Conservation (phyloP, 75 land plant species). For the Isoetes taiwanensis region DNA sequence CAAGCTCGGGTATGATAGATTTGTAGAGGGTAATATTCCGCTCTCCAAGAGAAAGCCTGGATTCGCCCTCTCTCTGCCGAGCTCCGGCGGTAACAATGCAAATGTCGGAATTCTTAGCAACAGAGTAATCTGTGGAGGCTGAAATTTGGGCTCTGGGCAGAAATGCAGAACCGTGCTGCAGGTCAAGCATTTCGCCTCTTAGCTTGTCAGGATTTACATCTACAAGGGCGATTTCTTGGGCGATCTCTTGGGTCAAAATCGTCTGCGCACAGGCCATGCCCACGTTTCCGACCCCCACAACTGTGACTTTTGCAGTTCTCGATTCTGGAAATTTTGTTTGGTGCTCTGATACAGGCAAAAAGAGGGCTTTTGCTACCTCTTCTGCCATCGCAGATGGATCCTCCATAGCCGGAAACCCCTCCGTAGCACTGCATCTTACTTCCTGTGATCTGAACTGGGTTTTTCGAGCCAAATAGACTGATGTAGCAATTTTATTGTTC, state of each 20-base stretch:
- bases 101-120: slow-evolving; percentile 58
- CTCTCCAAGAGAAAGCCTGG: slow-evolving; percentile 50
- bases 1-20: slow-evolving; percentile 47
- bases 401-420: no score
- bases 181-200: slow-evolving; percentile 3
- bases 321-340: no score
- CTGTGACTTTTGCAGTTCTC: not conserved
- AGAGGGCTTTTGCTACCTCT: no score
- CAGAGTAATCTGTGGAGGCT: slow-evolving; percentile 50
- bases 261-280: slow-evolving; percentile 6
- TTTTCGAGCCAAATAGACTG: no score
- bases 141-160: slow-evolving; percentile 56
- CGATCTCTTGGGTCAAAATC: not conserved
- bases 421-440: no score
- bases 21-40: slow-evolving; percentile 42
- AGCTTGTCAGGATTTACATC: slow-evolving; percentile 4
- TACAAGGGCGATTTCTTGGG: not conserved
- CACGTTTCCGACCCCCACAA: not conserved
- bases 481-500: no score
- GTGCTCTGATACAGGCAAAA: no score
- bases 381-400: no score
- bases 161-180: slow-evolving; percentile 45
- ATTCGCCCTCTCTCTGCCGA: slow-evolving; percentile 56
- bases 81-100: slow-evolving; percentile 81
- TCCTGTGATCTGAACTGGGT: no score